Evolutionary conservation across 495 filamentous ascomycete species (phyloP).

Genomic region (Poronia punctata): DNA sequence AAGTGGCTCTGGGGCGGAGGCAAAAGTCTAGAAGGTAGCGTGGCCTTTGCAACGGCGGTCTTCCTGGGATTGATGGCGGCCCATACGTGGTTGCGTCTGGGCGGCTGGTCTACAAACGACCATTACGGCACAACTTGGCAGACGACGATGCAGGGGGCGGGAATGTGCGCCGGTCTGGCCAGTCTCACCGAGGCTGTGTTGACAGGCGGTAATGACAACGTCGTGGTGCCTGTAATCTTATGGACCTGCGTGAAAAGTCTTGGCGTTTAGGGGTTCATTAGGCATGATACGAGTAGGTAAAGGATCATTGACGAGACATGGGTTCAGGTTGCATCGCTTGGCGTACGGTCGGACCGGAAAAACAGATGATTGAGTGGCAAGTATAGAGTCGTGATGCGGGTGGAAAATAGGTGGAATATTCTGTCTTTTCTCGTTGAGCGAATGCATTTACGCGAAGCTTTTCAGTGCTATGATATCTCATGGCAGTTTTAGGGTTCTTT

Average conservation of each 20-base stretch:
- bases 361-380: background rate
- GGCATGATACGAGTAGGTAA: background rate
- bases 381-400: constrained; percentile 1
- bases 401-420: background rate
- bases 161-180: constrained; percentile 66
- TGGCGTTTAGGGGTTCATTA: constrained; percentile 48
- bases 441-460: no score
- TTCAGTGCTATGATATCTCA: no score
- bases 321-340: constrained; percentile 7
- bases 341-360: constrained; percentile 7
- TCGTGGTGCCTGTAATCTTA: constrained; percentile 88
- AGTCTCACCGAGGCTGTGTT: constrained; percentile 92
- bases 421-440: no score
- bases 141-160: constrained; percentile 44
- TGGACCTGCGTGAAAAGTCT: constrained; percentile 84
- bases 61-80: constrained; percentile 63
- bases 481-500: no score
- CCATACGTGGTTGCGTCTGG: constrained; percentile 65
- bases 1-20: constrained; percentile 98
- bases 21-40: constrained; percentile 87
- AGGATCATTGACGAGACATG: background rate
- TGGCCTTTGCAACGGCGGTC: constrained; percentile 79
- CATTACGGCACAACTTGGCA: constrained; percentile 13
- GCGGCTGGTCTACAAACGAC: constrained; percentile 56
- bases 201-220: constrained; percentile 98